These are phyloP conservation scores for Colletotrichum falcatum DNA, from an alignment of 2,329 filamentous ascomycete species.

Conservation along the genomic window DNA sequence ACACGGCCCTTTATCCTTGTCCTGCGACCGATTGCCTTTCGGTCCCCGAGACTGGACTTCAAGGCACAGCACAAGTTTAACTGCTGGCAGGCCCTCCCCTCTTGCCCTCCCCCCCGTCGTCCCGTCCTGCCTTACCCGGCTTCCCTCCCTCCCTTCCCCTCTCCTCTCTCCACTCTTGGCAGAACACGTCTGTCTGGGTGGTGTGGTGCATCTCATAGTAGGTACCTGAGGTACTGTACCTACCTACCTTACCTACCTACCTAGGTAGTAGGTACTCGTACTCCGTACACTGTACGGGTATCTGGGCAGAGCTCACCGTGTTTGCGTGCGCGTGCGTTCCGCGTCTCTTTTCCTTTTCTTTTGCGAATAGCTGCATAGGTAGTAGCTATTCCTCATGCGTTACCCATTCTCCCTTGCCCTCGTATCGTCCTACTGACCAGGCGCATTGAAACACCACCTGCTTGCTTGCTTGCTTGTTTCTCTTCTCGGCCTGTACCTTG, in stretches of 20 bases:
- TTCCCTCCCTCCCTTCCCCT: constrained; percentile 4
- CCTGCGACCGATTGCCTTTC: no score
- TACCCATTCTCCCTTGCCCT: constrained; percentile 20
- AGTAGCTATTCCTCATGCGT: constrained; percentile 2
- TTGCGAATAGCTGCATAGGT: neutral
- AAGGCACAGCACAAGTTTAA: neutral
- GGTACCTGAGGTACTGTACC: no score
- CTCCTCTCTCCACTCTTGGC: neutral
- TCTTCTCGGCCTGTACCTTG: neutral
- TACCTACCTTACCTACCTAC: no score
- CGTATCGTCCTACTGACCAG: neutral
- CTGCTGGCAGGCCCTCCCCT: neutral
- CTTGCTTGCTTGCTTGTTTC: neutral
- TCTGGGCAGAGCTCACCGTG: constrained; percentile 13
- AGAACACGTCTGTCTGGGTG: constrained; percentile 11
- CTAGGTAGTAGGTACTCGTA: no score
- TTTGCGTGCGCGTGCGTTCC: constrained; percentile 9
- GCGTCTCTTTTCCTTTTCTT: constrained; percentile 21
- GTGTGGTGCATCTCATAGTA: constrained; percentile 2
- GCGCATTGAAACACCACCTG: neutral
- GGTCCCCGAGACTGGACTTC: neutral
- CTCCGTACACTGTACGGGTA: neutral
- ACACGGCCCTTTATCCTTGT: neutral
- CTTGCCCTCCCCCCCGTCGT: no score
- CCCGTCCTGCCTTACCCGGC: constrained; percentile 15